Conservation (phyloP, 345 rosid genomes). For the Xanthoceras sorbifolium region DNA sequence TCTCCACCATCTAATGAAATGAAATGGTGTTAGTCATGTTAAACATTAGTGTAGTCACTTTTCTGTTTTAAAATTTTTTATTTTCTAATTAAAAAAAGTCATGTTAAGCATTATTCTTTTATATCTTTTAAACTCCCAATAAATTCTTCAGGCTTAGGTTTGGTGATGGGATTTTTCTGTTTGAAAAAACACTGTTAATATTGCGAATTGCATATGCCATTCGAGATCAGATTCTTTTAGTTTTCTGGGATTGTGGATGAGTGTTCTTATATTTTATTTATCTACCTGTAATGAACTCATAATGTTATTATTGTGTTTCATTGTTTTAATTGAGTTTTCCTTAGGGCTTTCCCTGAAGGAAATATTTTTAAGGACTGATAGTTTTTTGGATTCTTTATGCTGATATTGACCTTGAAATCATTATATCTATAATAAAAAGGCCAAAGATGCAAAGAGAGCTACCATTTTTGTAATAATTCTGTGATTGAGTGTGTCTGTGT, state of each 20-base stretch:
- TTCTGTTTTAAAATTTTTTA: background rate
- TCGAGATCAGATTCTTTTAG: background rate
- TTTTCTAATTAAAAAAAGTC: no score
- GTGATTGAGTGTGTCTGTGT: no score
- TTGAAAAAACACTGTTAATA: background rate
- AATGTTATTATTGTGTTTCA: background rate
- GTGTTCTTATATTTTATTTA: background rate
- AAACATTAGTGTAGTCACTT: background rate
- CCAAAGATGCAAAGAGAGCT: background rate
- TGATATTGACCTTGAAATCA: constrained; percentile 7
- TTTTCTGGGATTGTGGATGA: background rate
- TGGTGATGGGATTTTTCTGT: background rate
- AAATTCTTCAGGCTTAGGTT: background rate
- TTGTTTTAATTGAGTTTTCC: background rate
- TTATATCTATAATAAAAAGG: background rate
- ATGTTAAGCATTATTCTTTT: background rate
- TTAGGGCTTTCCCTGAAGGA: background rate
- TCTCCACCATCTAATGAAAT: background rate
- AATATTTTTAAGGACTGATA: background rate
- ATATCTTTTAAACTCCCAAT: background rate
- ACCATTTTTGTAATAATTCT: background rate
- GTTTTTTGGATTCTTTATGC: background rate
- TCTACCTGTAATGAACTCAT: background rate
- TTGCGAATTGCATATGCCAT: background rate
- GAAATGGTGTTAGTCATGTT: background rate